phyloP scores from a whole-genome alignment of 2,329 filamentous ascomycete genomes.

The Lachnellula suecica region DNA sequence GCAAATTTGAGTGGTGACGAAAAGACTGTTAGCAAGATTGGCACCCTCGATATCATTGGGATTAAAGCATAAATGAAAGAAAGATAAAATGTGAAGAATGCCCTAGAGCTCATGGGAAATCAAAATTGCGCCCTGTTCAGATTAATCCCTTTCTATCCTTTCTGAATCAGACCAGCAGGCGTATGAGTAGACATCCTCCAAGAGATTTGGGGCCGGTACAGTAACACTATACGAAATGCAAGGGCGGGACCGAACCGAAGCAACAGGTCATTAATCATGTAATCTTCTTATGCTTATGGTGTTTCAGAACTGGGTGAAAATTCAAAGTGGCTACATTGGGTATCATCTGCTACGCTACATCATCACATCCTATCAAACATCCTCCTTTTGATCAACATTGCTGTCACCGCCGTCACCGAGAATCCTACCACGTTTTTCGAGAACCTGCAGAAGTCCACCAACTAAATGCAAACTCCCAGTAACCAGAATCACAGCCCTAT shows the following conservation, averaged over 20 bases:
- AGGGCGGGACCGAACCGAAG: too few relatives aligned
- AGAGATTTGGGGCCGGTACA: too few relatives aligned
- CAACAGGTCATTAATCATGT: too few relatives aligned
- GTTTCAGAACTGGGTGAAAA: too few relatives aligned
- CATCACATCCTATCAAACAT: neutral
- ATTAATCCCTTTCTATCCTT: too few relatives aligned
- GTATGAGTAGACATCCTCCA: too few relatives aligned
- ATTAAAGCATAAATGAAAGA: slow-evolving; percentile 14
- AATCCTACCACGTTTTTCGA: slow-evolving; percentile 36
- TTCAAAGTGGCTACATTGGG: too few relatives aligned
- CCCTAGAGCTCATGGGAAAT: too few relatives aligned
- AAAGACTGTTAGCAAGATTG: slow-evolving; percentile 24
- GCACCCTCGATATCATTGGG: slow-evolving; percentile 27
- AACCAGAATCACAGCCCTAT: slow-evolving; percentile 63
- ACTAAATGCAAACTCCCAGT: slow-evolving; percentile 86
- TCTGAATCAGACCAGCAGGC: too few relatives aligned
- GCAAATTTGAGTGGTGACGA: slow-evolving; percentile 30
- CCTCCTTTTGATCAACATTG: neutral
- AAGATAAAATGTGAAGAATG: neutral
- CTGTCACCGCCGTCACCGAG: neutral
- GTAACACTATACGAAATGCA: too few relatives aligned
- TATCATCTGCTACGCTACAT: neutral
- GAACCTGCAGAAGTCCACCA: slow-evolving; percentile 71
- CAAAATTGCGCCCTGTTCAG: too few relatives aligned
- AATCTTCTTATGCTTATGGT: too few relatives aligned